phyloP scores from a whole-genome alignment of 2,329 filamentous ascomycete species.

The Nectriaceae sp. region DNA sequence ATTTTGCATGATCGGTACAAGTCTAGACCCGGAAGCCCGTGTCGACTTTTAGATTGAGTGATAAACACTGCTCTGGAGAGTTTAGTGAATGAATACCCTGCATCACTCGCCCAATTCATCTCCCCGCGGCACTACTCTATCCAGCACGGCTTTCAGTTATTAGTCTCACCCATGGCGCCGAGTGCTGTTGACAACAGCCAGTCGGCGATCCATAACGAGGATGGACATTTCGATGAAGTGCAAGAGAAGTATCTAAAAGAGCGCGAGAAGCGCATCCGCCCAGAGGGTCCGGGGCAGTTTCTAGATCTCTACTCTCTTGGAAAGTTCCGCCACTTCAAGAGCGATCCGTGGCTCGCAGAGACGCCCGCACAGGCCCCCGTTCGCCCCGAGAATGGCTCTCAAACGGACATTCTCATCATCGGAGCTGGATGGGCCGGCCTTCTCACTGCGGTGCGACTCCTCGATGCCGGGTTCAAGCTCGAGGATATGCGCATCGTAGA shows the following conservation, averaged over 20 bases:
- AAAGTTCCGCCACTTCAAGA: constrained; percentile 22
- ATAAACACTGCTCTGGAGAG: too few relatives aligned
- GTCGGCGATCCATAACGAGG: too few relatives aligned
- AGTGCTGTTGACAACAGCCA: too few relatives aligned
- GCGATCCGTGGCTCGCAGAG: constrained; percentile 37
- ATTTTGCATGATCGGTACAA: too few relatives aligned
- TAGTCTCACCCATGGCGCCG: too few relatives aligned
- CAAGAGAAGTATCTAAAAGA: constrained; percentile 35
- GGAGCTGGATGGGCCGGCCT: constrained; percentile 37
- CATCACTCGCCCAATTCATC: too few relatives aligned
- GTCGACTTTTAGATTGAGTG: too few relatives aligned
- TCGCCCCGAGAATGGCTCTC: constrained; percentile 25
- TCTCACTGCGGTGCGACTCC: constrained; percentile 24
- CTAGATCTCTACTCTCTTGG: constrained; percentile 24
- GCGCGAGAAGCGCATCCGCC: constrained; percentile 31
- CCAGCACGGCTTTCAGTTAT: too few relatives aligned
- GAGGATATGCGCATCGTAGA: constrained; percentile 43
- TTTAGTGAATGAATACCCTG: too few relatives aligned
- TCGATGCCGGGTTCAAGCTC: constrained; percentile 18
- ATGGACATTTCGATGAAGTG: too few relatives aligned
- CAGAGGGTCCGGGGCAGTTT: constrained; percentile 33
- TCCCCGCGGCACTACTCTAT: too few relatives aligned
- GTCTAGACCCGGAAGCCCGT: too few relatives aligned
- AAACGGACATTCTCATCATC: constrained; percentile 32
- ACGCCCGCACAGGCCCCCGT: constrained; percentile 22